These are phyloP conservation scores for Anaeromyces robustus DNA, from an alignment of 192 early-diverging fungal genomes.

Conservation along the genomic window DNA sequence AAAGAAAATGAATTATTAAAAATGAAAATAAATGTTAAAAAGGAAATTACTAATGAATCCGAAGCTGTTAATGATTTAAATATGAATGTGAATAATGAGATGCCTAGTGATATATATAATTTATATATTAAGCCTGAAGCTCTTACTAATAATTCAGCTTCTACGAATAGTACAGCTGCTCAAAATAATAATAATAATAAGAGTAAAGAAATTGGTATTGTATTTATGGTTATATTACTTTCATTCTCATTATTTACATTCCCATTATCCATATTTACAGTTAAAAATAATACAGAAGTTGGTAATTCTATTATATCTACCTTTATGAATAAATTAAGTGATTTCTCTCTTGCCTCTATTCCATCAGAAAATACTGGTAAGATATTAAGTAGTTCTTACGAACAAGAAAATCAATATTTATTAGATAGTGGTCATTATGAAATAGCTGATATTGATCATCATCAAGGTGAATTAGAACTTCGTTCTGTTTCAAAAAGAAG, in stretches of 20 bases:
- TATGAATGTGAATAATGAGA: not conserved
- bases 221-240: not conserved
- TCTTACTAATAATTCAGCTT: not conserved
- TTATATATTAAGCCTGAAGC: not conserved
- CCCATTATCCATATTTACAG: not conserved
- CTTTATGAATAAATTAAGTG: not conserved
- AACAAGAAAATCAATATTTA: not conserved
- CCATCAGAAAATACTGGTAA: not conserved
- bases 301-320: not conserved
- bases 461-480: not conserved
- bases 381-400: not conserved
- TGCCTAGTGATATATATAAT: not conserved
- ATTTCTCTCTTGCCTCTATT: not conserved
- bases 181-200: not conserved
- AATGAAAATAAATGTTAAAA: slow-evolving; percentile 8
- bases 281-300: not conserved
- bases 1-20: slow-evolving; percentile 20
- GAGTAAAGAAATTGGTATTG: not conserved
- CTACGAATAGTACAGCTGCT: not conserved
- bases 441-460: not conserved
- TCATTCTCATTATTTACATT: not conserved
- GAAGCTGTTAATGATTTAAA: not conserved
- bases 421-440: not conserved
- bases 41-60: not conserved
- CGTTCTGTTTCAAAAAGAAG: not conserved